Evolutionary conservation across 768 basidiomycete species (phyloP).

Genomic region (Kwoniella pini): DNA sequence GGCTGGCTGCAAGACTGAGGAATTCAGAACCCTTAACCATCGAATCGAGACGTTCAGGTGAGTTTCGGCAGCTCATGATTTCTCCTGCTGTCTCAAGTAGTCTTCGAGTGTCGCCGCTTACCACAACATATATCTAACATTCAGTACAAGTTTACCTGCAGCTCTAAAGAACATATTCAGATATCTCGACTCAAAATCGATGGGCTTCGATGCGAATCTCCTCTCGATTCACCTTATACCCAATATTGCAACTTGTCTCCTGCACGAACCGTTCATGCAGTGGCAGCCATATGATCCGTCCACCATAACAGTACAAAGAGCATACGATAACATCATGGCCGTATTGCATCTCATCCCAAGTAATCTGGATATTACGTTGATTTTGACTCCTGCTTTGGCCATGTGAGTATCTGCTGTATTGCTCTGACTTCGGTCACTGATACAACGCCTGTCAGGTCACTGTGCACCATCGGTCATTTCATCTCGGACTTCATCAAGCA

Average conservation of each 20-base stretch:
- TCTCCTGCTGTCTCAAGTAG: too few species aligned
- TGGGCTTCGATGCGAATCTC: conserved; percentile 22
- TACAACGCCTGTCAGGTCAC: conserved; percentile 7
- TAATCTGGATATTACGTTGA: conserved; percentile 35
- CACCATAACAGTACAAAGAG: conserved; percentile 12
- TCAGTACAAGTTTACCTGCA: conserved; percentile 25
- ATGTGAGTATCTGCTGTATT: conserved; percentile 26
- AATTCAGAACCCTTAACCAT: conserved; percentile 19
- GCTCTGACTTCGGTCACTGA: not conserved
- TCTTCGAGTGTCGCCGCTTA: too few species aligned
- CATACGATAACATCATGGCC: conserved; percentile 30
- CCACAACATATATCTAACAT: too few species aligned
- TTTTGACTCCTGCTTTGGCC: conserved; percentile 27
- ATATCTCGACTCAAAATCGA: conserved; percentile 5
- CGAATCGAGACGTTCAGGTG: conserved; percentile 36
- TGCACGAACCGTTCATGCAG: conserved; percentile 39
- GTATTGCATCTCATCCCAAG: conserved; percentile 40
- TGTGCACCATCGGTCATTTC: conserved; percentile 29
- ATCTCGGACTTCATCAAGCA: conserved; percentile 27
- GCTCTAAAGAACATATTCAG: conserved; percentile 30
- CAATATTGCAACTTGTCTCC: conserved; percentile 26
- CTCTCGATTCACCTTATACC: conserved; percentile 40
- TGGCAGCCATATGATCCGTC: conserved; percentile 9
- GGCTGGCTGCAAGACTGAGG: conserved; percentile 9
- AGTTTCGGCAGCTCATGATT: too few species aligned